Evolutionary conservation across 257 asterid species (phyloP), one percentile per base, ranked within the genome.

Genomic region (Forsythia suspensa): DNA sequence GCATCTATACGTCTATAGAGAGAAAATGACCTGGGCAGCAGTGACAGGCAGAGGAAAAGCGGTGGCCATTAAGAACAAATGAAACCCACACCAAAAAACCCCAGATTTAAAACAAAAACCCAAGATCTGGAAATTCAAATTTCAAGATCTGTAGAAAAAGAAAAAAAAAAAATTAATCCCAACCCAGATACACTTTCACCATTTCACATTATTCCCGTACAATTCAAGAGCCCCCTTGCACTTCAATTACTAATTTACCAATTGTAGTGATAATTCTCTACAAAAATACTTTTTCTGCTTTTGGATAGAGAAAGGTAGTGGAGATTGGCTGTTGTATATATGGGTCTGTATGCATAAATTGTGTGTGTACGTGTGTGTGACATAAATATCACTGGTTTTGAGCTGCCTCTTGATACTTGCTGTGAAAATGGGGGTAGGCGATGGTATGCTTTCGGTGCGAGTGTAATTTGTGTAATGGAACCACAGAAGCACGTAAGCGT

Each of bases 31-130:
- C 88, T 86, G 92, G 44, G 89, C 87, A 73, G 92, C 92, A 69
- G 90, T 84, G 43, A 84, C 87, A 8, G 92, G 88, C 76, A 88
- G 59, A 73, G 78, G 88, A 75, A 82, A 88, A 24, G 86, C 85
- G 57, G 86, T 76, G 24, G 89, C 85, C 90, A 88, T 88, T 61
- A 61, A 77, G 78, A 18, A 67, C 71, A 34, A 46, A 16, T 37
- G 52, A 34, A 57, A 46, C 11, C 59, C 76, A 44, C 29, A 7
- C 21, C 4, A 29, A 18, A 72, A 72, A 72, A 13, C 76, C 76
- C 66, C 42, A 67, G 70, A 61, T 72, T 55, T 1, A 43, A n/a
- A 40, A 69, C 29, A 36, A 55, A 84, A 82, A 76, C 72, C 80
- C 85, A 83, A 85, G 91, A 87, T 85, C 89, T 80, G 66, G 46